Conservation (phyloP, 305 asterid genomes). For the Fraxinus ornus region DNA sequence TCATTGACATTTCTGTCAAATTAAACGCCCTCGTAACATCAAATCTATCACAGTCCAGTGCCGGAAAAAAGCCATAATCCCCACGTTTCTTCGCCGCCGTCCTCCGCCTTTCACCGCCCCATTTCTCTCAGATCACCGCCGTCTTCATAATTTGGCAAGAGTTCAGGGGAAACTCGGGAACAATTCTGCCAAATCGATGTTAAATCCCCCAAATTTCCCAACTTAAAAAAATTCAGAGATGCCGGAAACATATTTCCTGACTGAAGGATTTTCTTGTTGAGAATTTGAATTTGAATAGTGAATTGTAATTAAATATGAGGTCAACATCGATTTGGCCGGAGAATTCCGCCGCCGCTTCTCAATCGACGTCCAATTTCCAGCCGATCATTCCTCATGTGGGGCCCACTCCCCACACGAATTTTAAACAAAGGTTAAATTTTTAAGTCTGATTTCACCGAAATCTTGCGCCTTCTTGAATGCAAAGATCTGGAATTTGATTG, state of each 20-base stretch:
- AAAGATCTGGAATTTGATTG: conserved; percentile 32
- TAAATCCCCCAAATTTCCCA: not conserved
- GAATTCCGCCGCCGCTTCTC: conserved; percentile 40
- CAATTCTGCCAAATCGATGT: conserved; percentile 20
- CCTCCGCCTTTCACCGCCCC: conserved; percentile 17
- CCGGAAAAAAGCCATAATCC: not conserved
- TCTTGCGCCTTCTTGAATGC: conserved; percentile 23
- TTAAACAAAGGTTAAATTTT: conserved; percentile 41
- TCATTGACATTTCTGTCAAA: conserved; percentile 26
- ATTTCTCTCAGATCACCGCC: conserved; percentile 30
- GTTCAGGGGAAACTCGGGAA: conserved; percentile 22
- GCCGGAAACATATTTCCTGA: not conserved
- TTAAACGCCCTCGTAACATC: conserved; percentile 13
- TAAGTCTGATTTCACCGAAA: conserved; percentile 28
- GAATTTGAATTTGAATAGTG: conserved; percentile 22
- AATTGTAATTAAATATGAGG: conserved; percentile 42
- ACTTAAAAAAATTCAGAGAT: not conserved
- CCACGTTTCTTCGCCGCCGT: not conserved
- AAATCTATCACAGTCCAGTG: conserved; percentile 25
- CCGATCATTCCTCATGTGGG: conserved; percentile 27
- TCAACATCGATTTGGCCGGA: conserved; percentile 50
- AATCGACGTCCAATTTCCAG: conserved; percentile 34
- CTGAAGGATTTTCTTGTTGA: not conserved
- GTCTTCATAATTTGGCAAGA: conserved; percentile 18
- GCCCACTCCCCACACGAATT: conserved; percentile 28